Base-by-base conservation (phyloP, 495 filamentous ascomycete genomes). In the Penicillium salamii region DNA sequence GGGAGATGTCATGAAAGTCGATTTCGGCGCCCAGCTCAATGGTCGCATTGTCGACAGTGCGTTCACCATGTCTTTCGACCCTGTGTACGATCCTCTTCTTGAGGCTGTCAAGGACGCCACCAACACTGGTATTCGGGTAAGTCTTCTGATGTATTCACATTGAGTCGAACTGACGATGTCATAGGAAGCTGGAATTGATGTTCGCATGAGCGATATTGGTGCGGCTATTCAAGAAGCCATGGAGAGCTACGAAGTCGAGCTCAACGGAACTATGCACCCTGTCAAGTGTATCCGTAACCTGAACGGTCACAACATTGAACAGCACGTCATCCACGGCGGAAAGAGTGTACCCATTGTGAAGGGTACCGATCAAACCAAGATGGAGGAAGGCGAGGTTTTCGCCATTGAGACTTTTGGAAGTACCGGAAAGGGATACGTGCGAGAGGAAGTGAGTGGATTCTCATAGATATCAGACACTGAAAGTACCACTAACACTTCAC, bases 331-430 rank as follows among this genome's bases (percentile, higher is more conserved):
- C 55, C 91, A 96, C 68, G 90, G 91, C 46, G 79, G 76, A 32
- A 96, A 95, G 78, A 90, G 86, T 67, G 85, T 96, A 29, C 91
- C 91, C 6, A 92, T 95, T 55, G 87, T 95, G 23, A 95, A 95
- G 74, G 81, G 78, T 47, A 76, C 73, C 46, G 86, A 91, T 56
- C 77, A 79, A 57, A 91, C 88, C 28, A 91, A 88, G 72, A 96
- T 96, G 91, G 91, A 95, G 74, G 91, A 95, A 66, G 90, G 90
- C 18, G 91, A 96, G 61, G 81, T 88, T 11, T 96, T 92, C 63
- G 91, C 91, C 36, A 95, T 96, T 54, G 91, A 95, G 67, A 95
- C 91, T 7, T 96, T 95, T 58, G 91, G 91, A 41, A 92, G 85
- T 72, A 96, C 91, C 46, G 91, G 91, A 56, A 91, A 89, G 66